phyloP scores from a whole-genome alignment of 495 filamentous ascomycete species.

The Penicillium pancosmium region DNA sequence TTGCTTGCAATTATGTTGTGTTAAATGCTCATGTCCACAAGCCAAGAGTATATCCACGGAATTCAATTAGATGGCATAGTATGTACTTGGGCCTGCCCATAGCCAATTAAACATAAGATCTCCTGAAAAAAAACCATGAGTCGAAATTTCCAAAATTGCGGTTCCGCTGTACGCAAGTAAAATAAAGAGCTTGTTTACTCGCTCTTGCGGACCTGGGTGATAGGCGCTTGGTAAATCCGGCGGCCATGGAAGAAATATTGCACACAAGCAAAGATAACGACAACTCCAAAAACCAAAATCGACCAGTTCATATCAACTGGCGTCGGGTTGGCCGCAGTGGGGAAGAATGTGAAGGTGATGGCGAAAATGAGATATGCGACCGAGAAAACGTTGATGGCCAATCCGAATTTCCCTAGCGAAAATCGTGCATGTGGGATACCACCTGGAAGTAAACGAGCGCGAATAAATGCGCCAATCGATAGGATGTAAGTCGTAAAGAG shows the following conservation, averaged over 20 bases:
- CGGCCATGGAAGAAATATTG: conserved; percentile 47
- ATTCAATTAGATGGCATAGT: conserved; percentile 13
- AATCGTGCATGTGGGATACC: conserved; percentile 30
- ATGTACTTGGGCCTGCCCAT: conserved; percentile 13
- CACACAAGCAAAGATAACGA: conserved; percentile 44
- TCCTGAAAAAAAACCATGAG: neutral
- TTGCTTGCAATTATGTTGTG: neutral
- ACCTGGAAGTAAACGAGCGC: conserved; percentile 26
- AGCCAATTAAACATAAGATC: neutral
- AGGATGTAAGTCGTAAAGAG: conserved; percentile 48
- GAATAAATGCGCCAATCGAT: conserved; percentile 33
- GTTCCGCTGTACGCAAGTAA: neutral
- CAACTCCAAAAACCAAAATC: conserved; percentile 42
- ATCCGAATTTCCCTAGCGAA: conserved; percentile 26
- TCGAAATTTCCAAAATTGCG: neutral
- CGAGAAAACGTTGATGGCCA: conserved; percentile 31
- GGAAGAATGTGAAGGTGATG: conserved; percentile 53
- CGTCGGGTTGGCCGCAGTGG: conserved; percentile 34
- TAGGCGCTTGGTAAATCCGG: conserved; percentile 45
- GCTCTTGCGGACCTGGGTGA: conserved; percentile 30
- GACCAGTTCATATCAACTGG: conserved; percentile 47
- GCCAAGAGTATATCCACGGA: neutral
- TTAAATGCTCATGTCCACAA: neutral
- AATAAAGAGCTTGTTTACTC: conserved; percentile 6
- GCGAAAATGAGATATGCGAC: conserved; percentile 32